phyloP scores from a whole-genome alignment of 2,329 filamentous ascomycete genomes.

The Colletotrichum zoysiae region DNA sequence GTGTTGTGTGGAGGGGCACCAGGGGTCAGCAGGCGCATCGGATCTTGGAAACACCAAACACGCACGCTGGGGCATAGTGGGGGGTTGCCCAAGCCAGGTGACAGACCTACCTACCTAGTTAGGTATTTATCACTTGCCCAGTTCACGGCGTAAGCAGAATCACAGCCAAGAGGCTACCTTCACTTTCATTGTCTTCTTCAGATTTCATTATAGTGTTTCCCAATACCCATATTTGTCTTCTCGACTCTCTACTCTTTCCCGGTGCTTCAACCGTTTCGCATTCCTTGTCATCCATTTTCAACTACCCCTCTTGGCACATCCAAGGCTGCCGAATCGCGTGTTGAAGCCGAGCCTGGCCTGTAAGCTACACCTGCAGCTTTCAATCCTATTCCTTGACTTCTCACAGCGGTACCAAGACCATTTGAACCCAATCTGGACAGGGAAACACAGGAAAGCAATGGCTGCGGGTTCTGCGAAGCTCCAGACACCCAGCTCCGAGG shows the following conservation, averaged over 20 bases:
- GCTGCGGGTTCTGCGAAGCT: constrained; percentile 24
- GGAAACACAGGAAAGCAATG: constrained; percentile 11
- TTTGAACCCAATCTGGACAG: background rate
- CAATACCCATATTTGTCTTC: background rate
- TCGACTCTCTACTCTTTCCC: background rate
- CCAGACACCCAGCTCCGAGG: constrained; percentile 37
- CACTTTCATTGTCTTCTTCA: background rate
- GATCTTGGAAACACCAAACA: constrained; percentile 36
- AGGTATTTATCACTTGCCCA: background rate
- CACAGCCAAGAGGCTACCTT: background rate
- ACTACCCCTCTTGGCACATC: background rate
- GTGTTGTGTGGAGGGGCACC: constrained; percentile 35
- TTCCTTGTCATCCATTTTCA: background rate
- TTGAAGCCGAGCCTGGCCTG: background rate
- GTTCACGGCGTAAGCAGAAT: constrained; percentile 2
- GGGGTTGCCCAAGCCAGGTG: constrained; percentile 28
- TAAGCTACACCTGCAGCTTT: background rate
- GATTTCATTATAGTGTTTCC: too few relatives aligned
- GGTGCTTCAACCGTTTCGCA: background rate
- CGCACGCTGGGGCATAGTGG: constrained; percentile 35
- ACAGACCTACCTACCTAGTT: background rate
- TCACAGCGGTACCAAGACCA: too few relatives aligned
- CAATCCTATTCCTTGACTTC: background rate
- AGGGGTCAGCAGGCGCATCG: constrained; percentile 37
- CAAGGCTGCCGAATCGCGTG: background rate